Percentiles rank a stretch among this genome's conserved stretches.
Evolutionary conservation across 2,329 filamentous ascomycete species (phyloP).

Genomic region (Lecanicillium sp.): DNA sequence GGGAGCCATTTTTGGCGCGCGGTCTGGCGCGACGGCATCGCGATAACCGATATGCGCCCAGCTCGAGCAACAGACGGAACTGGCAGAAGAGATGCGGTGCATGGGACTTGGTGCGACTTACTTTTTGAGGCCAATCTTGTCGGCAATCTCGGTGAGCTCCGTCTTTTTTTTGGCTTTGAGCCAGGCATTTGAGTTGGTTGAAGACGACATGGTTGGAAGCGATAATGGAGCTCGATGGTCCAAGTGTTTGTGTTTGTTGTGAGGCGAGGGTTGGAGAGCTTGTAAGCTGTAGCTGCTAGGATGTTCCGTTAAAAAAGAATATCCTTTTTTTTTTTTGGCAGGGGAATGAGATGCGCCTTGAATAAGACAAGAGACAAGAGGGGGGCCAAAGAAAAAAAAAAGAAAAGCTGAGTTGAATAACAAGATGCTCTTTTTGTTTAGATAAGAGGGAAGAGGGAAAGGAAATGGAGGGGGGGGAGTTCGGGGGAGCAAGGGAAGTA

Average conservation of each 20-base stretch:
- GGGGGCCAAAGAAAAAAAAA: not conserved
- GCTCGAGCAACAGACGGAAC: not conserved
- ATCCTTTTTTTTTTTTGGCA: not conserved
- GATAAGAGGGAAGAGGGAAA: conserved; percentile 9
- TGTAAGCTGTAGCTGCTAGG: conserved; percentile 5
- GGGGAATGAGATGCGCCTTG: conserved; percentile 2
- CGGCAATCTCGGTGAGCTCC: conserved; percentile 69
- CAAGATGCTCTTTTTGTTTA: conserved; percentile 8
- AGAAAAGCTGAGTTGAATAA: not conserved
- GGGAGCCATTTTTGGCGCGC: too few relatives aligned
- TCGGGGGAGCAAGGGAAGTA: conserved; percentile 1
- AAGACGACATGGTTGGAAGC: conserved; percentile 20
- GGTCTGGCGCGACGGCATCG: not conserved
- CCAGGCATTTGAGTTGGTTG: conserved; percentile 55
- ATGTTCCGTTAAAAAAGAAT: conserved; percentile 7
- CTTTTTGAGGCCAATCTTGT: conserved; percentile 64
- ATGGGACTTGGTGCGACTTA: conserved; percentile 40
- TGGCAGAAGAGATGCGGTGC: conserved; percentile 3
- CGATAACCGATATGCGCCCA: conserved; percentile 1
- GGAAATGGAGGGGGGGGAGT: not conserved
- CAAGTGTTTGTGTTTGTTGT: not conserved
- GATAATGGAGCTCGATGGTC: conserved; percentile 1
- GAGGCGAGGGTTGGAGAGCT: not conserved
- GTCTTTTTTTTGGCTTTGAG: conserved; percentile 76
- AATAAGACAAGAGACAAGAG: conserved; percentile 4